Percentiles rank a stretch among this genome's conserved stretches.
Evolutionary conservation across 192 early-diverging fungal species (phyloP).

Genomic region (Neocallimastix lanati): DNA sequence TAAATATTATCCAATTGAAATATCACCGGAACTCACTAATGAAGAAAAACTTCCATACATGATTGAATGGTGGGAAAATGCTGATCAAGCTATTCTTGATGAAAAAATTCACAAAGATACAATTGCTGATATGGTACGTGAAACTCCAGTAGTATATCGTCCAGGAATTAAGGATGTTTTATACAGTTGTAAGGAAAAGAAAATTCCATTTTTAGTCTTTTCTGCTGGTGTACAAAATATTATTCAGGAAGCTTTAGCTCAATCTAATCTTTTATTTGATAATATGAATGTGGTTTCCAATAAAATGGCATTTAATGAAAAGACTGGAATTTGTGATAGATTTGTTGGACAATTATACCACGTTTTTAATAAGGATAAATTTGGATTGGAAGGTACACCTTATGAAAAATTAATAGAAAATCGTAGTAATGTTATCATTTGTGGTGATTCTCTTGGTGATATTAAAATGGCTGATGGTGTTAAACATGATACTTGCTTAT

Average conservation of each 20-base stretch:
- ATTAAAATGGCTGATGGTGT: conserved; percentile 45
- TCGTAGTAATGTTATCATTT: conserved; percentile 38
- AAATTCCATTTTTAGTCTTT: conserved; percentile 48
- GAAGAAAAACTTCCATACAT: conserved; percentile 46
- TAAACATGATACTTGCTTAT: conserved; percentile 28
- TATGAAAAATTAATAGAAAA: conserved; percentile 19
- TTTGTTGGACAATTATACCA: conserved; percentile 50
- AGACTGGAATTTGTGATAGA: conserved; percentile 21
- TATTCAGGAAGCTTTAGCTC: conserved; percentile 31
- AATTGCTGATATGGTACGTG: conserved; percentile 23
- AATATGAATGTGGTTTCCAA: conserved; percentile 59
- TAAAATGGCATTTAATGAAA: conserved; percentile 40
- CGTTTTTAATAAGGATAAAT: conserved; percentile 51
- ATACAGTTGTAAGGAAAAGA: conserved; percentile 3
- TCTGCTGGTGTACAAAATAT: conserved; percentile 53
- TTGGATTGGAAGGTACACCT: conserved; percentile 19
- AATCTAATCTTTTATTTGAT: conserved; percentile 13
- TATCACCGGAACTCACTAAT: conserved; percentile 17
- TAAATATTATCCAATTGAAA: conserved; percentile 59
- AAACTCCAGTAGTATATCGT: conserved; percentile 27
- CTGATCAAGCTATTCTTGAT: conserved; percentile 29
- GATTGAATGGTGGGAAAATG: conserved; percentile 50
- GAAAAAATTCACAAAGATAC: conserved; percentile 25
- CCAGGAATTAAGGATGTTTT: conserved; percentile 19
- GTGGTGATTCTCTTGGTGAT: conserved; percentile 57